A percentile compares a stretch with the other conserved stretches of the same genome.
Conservation (phyloP, 2,329 filamentous ascomycete species). For the Colletotrichum sp. region DNA sequence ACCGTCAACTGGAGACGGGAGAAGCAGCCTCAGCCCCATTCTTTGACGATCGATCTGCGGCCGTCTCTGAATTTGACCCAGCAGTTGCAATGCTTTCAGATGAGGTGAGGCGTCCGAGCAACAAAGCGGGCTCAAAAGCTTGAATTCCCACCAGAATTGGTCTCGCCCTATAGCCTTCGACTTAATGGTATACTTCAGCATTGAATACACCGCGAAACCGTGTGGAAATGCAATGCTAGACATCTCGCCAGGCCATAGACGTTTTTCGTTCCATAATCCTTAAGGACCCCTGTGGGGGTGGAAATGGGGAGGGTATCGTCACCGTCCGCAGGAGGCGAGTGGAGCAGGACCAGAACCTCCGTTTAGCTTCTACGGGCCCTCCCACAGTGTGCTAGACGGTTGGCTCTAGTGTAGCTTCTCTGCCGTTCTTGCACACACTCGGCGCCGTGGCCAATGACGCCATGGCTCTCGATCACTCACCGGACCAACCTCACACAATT, state of each 20-base stretch:
- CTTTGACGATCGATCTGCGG: constrained; percentile 12
- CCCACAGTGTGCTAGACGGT: not conserved
- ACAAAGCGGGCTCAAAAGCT: not conserved
- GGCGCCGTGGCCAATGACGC: constrained; percentile 9
- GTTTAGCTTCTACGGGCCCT: not conserved
- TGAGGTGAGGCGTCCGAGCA: not conserved
- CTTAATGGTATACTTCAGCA: not conserved
- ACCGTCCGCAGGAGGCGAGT: not conserved
- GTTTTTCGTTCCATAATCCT: not conserved
- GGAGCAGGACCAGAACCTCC: constrained; percentile 12
- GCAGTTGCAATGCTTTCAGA: constrained; percentile 1
- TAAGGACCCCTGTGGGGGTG: constrained; percentile 8
- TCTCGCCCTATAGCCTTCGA: not conserved
- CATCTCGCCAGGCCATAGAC: not conserved
- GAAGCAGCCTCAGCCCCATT: not conserved
- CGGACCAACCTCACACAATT: not conserved
- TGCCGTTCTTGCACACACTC: not conserved
- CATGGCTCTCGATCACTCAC: not conserved
- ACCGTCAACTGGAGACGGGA: constrained; percentile 2
- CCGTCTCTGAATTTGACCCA: constrained; percentile 3
- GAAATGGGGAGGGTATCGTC: constrained; percentile 8
- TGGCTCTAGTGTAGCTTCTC: not conserved
- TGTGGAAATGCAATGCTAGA: not conserved
- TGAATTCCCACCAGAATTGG: not conserved
- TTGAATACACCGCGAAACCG: not conserved